phyloP scores from a whole-genome alignment of 2,329 filamentous ascomycete species.

The Ascochyta viciae-villosae region DNA sequence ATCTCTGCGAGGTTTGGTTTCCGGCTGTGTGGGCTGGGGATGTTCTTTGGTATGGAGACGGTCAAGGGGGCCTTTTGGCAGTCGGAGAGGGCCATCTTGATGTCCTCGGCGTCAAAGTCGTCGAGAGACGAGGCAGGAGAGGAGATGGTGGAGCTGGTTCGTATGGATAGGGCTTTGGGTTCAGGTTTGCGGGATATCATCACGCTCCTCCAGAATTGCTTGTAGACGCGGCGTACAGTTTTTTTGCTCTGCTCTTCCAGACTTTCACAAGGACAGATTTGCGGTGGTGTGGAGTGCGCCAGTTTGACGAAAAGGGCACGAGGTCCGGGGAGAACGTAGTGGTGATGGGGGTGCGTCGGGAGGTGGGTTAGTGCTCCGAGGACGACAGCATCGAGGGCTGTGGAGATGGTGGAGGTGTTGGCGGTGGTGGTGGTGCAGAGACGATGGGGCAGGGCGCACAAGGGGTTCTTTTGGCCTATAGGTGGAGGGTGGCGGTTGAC shows the following conservation, averaged over 20 bases:
- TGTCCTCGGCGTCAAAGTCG: constrained; percentile 55
- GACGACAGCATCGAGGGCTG: constrained; percentile 40
- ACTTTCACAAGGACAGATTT: constrained; percentile 44
- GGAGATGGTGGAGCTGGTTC: constrained; percentile 43
- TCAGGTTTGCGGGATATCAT: constrained; percentile 45
- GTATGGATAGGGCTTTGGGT: constrained; percentile 39
- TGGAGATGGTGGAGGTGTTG: background rate
- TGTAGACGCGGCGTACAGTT: constrained; percentile 46
- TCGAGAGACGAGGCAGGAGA: constrained; percentile 42
- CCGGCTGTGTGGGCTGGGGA: constrained; percentile 59
- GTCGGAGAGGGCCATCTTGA: constrained; percentile 58
- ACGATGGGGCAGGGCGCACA: constrained; percentile 5
- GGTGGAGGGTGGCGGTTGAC: constrained; percentile 13
- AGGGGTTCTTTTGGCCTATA: constrained; percentile 5
- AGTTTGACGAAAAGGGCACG: constrained; percentile 46
- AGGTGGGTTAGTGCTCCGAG: constrained; percentile 26
- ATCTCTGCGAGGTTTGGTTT: constrained; percentile 85
- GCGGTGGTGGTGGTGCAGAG: constrained; percentile 12
- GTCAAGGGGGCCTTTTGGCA: constrained; percentile 55
- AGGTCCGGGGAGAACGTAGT: constrained; percentile 45
- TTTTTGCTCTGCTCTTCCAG: constrained; percentile 43
- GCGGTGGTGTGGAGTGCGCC: constrained; percentile 45
- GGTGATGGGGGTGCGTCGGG: constrained; percentile 26
- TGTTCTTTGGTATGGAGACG: constrained; percentile 56
- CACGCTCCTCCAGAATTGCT: constrained; percentile 48